These are phyloP conservation scores for Lycium ferocissimum DNA, from an alignment of 257 asterid genomes.

Conservation along the genomic window DNA sequence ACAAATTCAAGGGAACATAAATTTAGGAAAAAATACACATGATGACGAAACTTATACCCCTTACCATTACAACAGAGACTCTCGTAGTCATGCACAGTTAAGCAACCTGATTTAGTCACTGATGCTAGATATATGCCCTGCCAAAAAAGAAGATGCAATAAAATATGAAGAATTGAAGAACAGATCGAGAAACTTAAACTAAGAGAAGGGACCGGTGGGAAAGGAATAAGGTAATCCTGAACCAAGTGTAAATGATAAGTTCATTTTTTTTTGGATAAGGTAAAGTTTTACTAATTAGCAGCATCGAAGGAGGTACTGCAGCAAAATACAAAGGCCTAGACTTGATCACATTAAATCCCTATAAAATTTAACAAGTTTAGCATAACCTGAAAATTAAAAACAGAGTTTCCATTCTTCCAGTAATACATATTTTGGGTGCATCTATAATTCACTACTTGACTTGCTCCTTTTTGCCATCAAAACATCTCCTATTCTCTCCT, in stretches of 20 bases:
- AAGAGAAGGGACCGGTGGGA: background rate
- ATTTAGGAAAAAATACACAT: slow-evolving; percentile 13
- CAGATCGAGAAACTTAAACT: background rate
- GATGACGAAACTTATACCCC: slow-evolving; percentile 12
- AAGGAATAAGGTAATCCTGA: background rate
- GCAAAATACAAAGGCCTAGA: background rate
- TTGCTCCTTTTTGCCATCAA: background rate
- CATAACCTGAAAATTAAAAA: background rate
- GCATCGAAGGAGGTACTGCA: background rate
- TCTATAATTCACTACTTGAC: background rate
- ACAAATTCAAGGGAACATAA: background rate
- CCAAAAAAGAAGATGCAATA: slow-evolving; percentile 32
- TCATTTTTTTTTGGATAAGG: slow-evolving; percentile 1
- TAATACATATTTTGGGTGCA: background rate
- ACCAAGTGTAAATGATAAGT: background rate
- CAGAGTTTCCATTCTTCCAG: background rate
- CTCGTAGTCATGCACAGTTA: slow-evolving; percentile 91
- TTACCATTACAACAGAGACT: slow-evolving; percentile 70
- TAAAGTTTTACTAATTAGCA: background rate
- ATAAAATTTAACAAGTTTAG: background rate
- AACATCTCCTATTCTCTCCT: slow-evolving; percentile 1
- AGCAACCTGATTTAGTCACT: slow-evolving; percentile 82
- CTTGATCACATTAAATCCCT: background rate
- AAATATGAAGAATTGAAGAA: slow-evolving; percentile 3
- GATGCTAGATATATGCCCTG: slow-evolving; percentile 96